Evolutionary conservation across 495 filamentous ascomycete genomes (phyloP), one percentile per base, ranked within the genome.

Genomic region (Penicillium verhagenii): DNA sequence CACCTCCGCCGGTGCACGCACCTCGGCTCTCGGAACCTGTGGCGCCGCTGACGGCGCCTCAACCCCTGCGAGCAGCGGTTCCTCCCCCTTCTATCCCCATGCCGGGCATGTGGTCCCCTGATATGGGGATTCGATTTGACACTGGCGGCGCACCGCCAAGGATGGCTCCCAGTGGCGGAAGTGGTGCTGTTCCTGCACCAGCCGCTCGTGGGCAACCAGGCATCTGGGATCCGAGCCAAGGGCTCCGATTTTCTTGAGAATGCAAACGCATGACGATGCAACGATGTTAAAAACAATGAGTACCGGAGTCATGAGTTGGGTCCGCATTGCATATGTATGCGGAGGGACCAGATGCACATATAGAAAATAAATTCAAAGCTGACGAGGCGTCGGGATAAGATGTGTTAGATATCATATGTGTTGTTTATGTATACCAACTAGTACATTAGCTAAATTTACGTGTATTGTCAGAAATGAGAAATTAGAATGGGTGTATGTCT

Each of bases 91-190:
- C 78, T 2, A 66, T 75, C 28, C 72, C 77, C 19, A 72, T 78
- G 16, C 78, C 80, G 0, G 73, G 81, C n/a, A 82, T 89, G 55
- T 94, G 90, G 90, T 82, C 82, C 35, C 89, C 89, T 0, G 86
- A 89, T 5, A 83, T 88, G 74, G 88, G 88, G 0, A 92, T 94
- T 55, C 86, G 86, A 18, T 95, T 93, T 65, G 79, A 79, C 6
- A 59, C 62, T 3, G 65, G 59, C 5, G 62, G 33, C 52, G 44
- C 44, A 50, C 38, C 60, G 48, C 56, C 59, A 49, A 45, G 62
- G 52, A 26, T 57, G 43, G 38, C 47, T 7, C 45, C 59, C 28
- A 35, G 51, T 52, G 25, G 47, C 55, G 24, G 56, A 55, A 13
- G 52, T 53, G 16, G 61, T 10, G 47, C 56, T 50, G 65, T 67